Evolutionary conservation across 1,284 basidiomycete species (phyloP), one percentile per base, ranked within the genome.

Genomic region (Cutaneotrichosporon spelunceum): DNA sequence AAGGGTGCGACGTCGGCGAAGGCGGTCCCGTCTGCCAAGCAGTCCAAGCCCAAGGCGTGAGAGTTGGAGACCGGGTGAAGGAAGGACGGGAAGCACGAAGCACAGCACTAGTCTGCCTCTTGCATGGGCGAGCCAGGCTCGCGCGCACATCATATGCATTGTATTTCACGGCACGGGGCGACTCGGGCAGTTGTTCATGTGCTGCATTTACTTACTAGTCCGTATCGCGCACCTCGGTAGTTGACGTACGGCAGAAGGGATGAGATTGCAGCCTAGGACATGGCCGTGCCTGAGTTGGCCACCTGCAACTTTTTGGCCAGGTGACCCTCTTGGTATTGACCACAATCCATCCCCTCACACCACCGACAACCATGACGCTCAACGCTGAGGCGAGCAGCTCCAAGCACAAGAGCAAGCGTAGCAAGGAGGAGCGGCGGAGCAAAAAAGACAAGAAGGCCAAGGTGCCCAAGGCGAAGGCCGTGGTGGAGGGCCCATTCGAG

Each of bases 401-500:
- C 39, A 57, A 67, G 44, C 61, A 62, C 54, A 65, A 66, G 58
- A 33, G 30, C 30, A 58, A 68, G 30, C 67, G 64, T 56, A 63
- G 53, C 34, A 65, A 66, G 58, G 39, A 61, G 49, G 60, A 68
- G 30, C 66, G 64, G 56, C 59, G 53, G 23, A 50, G 59, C 50
- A 64, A 67, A 53, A 34, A 58, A 45, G 66, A 68, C 44, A 44
- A 59, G 44, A 56, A 61, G 56, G 34, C 27, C 23, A 65, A 67
- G 54, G 57, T 57, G n/a, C 59, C 62, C 57, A 58, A 54, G 56
- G 24, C 30, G 30, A 56, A 59, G 48, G n/a, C 39, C 36, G 24
- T 44, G 26, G 61, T 49, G 42, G 64, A 62, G 34, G 86, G 89
- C 70, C 76, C 78, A n/a, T 94, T 93, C 74, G 82, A 84, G 66